A percentile compares a stretch with the other conserved stretches of the same genome.
These are phyloP conservation scores for Laburnicola sp. DNA, from an alignment of 2,329 filamentous ascomycete genomes.

Conservation along the genomic window DNA sequence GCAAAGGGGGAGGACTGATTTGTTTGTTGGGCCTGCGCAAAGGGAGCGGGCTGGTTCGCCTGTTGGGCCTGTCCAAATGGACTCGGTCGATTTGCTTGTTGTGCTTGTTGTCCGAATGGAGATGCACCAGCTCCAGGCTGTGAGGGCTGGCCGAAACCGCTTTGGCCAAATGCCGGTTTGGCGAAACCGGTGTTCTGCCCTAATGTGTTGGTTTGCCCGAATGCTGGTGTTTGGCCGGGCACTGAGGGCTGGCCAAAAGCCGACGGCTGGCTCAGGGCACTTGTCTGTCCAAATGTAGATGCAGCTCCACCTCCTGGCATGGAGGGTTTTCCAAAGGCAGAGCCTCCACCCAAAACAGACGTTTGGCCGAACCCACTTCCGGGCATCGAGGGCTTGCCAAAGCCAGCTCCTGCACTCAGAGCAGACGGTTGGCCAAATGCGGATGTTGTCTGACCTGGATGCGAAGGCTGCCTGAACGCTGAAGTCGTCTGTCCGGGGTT, in stretches of 20 bases:
- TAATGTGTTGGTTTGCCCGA: slow-evolving; percentile 33
- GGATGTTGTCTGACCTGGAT: slow-evolving; percentile 22
- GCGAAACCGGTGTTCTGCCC: slow-evolving; percentile 20
- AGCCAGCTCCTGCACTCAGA: slow-evolving; percentile 15
- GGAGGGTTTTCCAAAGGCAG: slow-evolving; percentile 28
- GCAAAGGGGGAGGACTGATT: slow-evolving; percentile 27
- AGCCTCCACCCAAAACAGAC: slow-evolving; percentile 14
- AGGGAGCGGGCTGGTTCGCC: slow-evolving; percentile 29
- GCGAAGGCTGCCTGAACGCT: slow-evolving; percentile 48
- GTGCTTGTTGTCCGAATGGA: slow-evolving; percentile 40
- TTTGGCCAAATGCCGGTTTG: slow-evolving; percentile 29
- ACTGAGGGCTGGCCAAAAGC: slow-evolving; percentile 49
- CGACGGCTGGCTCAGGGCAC: slow-evolving; percentile 18
- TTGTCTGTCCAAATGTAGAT: slow-evolving; percentile 34
- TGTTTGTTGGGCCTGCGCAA: slow-evolving; percentile 26
- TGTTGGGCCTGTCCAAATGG: too few species aligned
- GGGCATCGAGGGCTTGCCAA: slow-evolving; percentile 7
- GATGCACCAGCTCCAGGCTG: slow-evolving; percentile 38
- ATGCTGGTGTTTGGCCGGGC: slow-evolving; percentile 25
- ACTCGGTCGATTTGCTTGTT: too few species aligned
- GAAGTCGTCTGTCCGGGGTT: slow-evolving; percentile 22
- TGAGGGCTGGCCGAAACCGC: slow-evolving; percentile 51
- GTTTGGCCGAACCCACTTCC: slow-evolving; percentile 26
- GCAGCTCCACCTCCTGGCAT: slow-evolving; percentile 14
- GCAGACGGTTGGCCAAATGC: slow-evolving; percentile 49